phyloP scores from a whole-genome alignment of 768 basidiomycete species.

The Lactarius pseudohatsudake region DNA sequence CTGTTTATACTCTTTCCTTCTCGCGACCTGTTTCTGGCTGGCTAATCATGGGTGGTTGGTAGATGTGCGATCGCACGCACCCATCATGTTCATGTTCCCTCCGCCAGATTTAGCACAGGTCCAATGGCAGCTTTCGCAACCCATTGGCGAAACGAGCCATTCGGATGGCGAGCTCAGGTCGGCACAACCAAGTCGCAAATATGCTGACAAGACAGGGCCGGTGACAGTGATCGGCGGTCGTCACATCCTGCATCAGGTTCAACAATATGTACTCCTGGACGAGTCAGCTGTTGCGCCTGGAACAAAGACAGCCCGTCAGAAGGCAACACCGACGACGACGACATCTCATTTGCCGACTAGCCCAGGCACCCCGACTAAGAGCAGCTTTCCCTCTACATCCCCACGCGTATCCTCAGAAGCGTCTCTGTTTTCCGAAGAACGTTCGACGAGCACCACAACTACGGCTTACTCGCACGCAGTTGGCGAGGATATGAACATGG shows the following conservation, averaged over 20 bases:
- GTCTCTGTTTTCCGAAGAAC: not conserved
- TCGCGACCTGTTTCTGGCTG: not conserved
- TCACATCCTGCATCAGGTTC: slow-evolving; percentile 31
- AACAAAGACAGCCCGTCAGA: slow-evolving; percentile 35
- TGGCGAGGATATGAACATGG: not conserved
- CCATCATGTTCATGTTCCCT: slow-evolving; percentile 60
- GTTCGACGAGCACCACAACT: not conserved
- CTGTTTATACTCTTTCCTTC: slow-evolving; percentile 23
- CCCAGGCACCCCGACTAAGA: slow-evolving; percentile 2
- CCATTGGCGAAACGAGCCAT: slow-evolving; percentile 1
- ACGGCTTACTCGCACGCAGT: not conserved
- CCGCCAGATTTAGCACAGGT: slow-evolving; percentile 36
- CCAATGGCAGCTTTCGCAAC: not conserved
- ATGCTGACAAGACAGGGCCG: not conserved
- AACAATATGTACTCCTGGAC: slow-evolving; percentile 51
- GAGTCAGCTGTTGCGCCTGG: slow-evolving; percentile 40
- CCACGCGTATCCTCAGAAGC: not conserved
- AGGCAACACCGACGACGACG: slow-evolving; percentile 9
- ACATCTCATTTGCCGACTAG: slow-evolving; percentile 1
- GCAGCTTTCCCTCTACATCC: slow-evolving; percentile 6
- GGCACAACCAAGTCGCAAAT: not conserved
- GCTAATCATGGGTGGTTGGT: slow-evolving; percentile 2
- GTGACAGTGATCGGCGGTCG: slow-evolving; percentile 11
- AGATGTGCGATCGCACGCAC: slow-evolving; percentile 70
- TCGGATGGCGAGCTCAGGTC: not conserved